Evolutionary conservation across 805 yeast species (phyloP), one percentile per base, ranked within the genome.

Genomic region (Yamadazyma nakazawae): DNA sequence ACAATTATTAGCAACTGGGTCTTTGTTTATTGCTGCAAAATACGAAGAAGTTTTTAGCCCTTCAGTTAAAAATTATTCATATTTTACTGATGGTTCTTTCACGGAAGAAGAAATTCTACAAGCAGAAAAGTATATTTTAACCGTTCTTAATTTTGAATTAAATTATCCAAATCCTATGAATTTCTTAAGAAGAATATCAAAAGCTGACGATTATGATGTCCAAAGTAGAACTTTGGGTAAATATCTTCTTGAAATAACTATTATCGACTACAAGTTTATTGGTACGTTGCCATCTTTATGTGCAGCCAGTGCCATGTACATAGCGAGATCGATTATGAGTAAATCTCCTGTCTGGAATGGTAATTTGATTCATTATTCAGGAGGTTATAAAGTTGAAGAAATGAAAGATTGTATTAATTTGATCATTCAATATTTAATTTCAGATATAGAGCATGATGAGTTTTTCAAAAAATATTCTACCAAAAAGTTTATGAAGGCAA

Each of bases 381-480:
- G 97, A 30, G 97, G 96, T 10, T 88, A 87, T 64, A 78, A 82
- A 18, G 87, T 84, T 52, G 77, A 74, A 36, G 90, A 86, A 56
- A 66, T 94, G 64, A 75, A 76, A 53, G 87, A 88, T 34, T 83
- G 89, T 44, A 79, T 87, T 47, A 82, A 81, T 52, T 75, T 85
- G 72, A 79, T 92, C 52, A 76, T 88, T 64, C 87, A 84, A 61
- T 92, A 88, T 63, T 66, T 86, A 53, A 80, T 82, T 37, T 77
- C 84, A 39, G 96, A 96, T 10, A 87, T 90, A 43, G 83, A 81
- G 48, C 96, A 91, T 67, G 96, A 88, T 60, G 96, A 89, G 63
- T 89, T 92, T 60, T 90, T 89, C 73, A 88, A 86, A 62, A 94
- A 94, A 68, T 94, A 94, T 63, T 92, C 96, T 40, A 81, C 94